These are phyloP conservation scores for Hymenoscyphus scutula DNA, from an alignment of 2,329 filamentous ascomycete species.

Conservation along the genomic window DNA sequence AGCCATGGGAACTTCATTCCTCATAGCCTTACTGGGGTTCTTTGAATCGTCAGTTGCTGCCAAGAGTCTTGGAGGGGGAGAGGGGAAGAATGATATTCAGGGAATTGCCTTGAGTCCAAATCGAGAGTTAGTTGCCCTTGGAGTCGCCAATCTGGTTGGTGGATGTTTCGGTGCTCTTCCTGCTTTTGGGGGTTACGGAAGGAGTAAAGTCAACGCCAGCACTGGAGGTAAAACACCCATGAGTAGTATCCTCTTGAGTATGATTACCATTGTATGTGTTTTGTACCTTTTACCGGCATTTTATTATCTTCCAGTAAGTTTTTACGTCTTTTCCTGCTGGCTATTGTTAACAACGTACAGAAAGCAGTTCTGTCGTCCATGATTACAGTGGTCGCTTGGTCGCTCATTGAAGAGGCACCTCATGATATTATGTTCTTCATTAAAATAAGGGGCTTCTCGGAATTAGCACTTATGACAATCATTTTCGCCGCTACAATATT, in stretches of 20 bases:
- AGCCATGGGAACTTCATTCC: constrained; percentile 85
- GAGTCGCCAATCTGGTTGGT: constrained; percentile 85
- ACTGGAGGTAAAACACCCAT: constrained; percentile 92
- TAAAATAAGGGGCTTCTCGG: constrained; percentile 79
- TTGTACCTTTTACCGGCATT: constrained; percentile 85
- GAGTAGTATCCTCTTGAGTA: constrained; percentile 82
- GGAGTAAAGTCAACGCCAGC: constrained; percentile 91
- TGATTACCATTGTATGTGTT: constrained; percentile 79
- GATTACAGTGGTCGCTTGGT: constrained; percentile 93
- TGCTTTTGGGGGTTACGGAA: constrained; percentile 91
- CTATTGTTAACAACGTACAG: constrained; percentile 43
- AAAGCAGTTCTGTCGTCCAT: constrained; percentile 92
- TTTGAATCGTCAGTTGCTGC: constrained; percentile 97
- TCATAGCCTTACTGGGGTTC: constrained; percentile 94
- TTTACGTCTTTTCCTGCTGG: constrained; percentile 13
- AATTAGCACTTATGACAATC: constrained; percentile 80
- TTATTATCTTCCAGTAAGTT: constrained; percentile 86
- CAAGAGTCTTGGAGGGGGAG: constrained; percentile 72
- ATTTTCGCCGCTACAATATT: constrained; percentile 93
- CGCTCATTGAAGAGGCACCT: constrained; percentile 90
- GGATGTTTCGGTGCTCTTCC: constrained; percentile 91
- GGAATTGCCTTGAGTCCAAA: constrained; percentile 86
- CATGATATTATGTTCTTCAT: constrained; percentile 90
- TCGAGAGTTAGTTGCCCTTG: constrained; percentile 87
- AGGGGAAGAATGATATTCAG: constrained; percentile 62